phyloP scores from a whole-genome alignment of 345 rosid genomes.

The Pugionium dolabratum region DNA sequence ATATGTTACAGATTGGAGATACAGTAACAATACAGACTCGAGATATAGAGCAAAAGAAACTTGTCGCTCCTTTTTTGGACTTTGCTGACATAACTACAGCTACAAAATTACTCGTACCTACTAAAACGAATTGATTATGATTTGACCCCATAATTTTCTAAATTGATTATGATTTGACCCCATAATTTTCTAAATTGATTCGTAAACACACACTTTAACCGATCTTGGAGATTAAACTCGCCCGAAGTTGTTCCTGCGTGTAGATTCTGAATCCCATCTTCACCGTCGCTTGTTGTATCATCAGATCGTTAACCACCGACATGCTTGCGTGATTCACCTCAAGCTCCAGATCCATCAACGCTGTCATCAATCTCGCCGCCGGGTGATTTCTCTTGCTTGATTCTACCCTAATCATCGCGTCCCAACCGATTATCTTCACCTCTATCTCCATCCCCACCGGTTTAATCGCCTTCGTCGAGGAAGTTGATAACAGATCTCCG shows the following conservation, averaged over 20 bases:
- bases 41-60: constrained; percentile 12
- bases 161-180: constrained; percentile 1
- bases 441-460: constrained; percentile 75
- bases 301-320: constrained; percentile 88
- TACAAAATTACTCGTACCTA: constrained; percentile 29
- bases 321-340: constrained; percentile 96
- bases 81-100: constrained; percentile 21
- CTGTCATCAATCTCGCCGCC: constrained; percentile 90
- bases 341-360: constrained; percentile 82
- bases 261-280: constrained; percentile 83
- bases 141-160: constrained; percentile 21
- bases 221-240: constrained; percentile 63
- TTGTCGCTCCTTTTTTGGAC: constrained; percentile 22
- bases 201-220: constrained; percentile 36
- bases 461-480: constrained; percentile 22
- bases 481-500: constrained; percentile 24
- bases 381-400: constrained; percentile 85
- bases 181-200: neutral
- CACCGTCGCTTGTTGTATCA: constrained; percentile 98
- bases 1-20: constrained; percentile 20
- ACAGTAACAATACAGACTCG: constrained; percentile 14
- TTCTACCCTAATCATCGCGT: constrained; percentile 87
- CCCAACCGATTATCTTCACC: constrained; percentile 87
- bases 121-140: constrained; percentile 20
- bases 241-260: constrained; percentile 82